phyloP scores from a whole-genome alignment of 768 basidiomycete genomes.

The Mycena filopes region DNA sequence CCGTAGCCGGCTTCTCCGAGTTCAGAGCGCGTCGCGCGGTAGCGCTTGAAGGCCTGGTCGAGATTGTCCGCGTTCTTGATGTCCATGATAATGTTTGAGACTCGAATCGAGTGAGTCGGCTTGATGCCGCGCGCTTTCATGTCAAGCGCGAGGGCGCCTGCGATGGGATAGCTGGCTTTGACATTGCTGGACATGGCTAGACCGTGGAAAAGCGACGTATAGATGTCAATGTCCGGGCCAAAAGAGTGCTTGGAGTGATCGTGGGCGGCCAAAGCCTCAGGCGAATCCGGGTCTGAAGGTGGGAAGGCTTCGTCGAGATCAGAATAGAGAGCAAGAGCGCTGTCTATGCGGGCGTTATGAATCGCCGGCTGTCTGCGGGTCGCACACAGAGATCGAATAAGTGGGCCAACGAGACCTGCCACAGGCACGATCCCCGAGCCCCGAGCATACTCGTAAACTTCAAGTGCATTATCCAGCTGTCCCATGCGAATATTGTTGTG shows the following conservation, averaged over 20 bases:
- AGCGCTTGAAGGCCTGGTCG: slow-evolving; percentile 71
- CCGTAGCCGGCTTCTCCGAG: slow-evolving; percentile 71
- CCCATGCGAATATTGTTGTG: slow-evolving; percentile 56
- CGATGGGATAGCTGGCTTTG: slow-evolving; percentile 59
- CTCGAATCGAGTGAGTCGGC: slow-evolving; percentile 55
- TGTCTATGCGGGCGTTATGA: slow-evolving; percentile 50
- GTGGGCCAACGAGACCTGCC: slow-evolving; percentile 61
- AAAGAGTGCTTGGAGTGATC: slow-evolving; percentile 45
- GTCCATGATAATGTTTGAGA: slow-evolving; percentile 68
- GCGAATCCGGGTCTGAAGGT: slow-evolving; percentile 32
- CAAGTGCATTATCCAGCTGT: slow-evolving; percentile 53
- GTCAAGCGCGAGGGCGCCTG: slow-evolving; percentile 67
- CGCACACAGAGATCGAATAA: slow-evolving; percentile 62
- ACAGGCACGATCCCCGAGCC: slow-evolving; percentile 57
- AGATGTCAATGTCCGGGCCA: slow-evolving; percentile 65
- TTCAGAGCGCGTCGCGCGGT: slow-evolving; percentile 54
- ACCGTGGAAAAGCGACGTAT: slow-evolving; percentile 62
- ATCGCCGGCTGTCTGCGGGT: slow-evolving; percentile 49
- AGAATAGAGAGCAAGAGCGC: slow-evolving; percentile 63
- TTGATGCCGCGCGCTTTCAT: slow-evolving; percentile 66
- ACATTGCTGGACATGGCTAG: slow-evolving; percentile 55
- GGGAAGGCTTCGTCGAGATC: slow-evolving; percentile 54
- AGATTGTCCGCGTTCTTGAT: slow-evolving; percentile 71
- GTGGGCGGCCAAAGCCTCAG: slow-evolving; percentile 33
- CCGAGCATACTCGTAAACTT: slow-evolving; percentile 60